These are phyloP conservation scores for Cyphellophora attinorum DNA, from an alignment of 2,329 filamentous ascomycete species.

Conservation along the genomic window DNA sequence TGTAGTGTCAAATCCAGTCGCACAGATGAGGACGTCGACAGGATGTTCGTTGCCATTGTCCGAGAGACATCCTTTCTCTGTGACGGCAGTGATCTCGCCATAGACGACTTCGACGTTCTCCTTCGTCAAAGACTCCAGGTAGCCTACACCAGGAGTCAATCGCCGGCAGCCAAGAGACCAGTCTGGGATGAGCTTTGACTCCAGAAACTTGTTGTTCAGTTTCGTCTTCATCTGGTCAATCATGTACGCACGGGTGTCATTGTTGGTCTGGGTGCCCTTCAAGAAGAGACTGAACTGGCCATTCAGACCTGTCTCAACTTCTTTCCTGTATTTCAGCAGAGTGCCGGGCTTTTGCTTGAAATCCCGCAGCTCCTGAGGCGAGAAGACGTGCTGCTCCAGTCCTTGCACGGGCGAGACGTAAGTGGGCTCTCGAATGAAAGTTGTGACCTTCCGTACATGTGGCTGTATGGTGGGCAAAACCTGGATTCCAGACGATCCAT, in stretches of 20 bases:
- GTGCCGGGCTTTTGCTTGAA: slow-evolving; percentile 13
- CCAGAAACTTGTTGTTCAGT: slow-evolving; percentile 11
- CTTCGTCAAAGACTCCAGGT: slow-evolving; percentile 15
- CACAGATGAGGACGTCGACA: slow-evolving; percentile 26
- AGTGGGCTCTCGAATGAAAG: slow-evolving; percentile 15
- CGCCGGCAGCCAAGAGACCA: slow-evolving; percentile 16
- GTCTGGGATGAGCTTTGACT: slow-evolving; percentile 15
- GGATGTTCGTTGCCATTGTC: slow-evolving; percentile 21
- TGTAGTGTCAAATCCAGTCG: slow-evolving; percentile 26
- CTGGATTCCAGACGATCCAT: slow-evolving; percentile 30
- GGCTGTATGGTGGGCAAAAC: slow-evolving; percentile 25
- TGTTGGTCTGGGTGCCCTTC: slow-evolving; percentile 7
- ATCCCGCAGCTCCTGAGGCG: slow-evolving; percentile 9
- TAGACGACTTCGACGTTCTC: slow-evolving; percentile 17
- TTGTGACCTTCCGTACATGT: slow-evolving; percentile 23
- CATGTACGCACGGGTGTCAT: slow-evolving; percentile 9
- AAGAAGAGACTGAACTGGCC: slow-evolving; percentile 14
- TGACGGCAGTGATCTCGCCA: slow-evolving; percentile 12
- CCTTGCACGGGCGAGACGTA: slow-evolving; percentile 11
- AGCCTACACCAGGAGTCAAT: slow-evolving; percentile 13
- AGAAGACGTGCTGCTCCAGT: slow-evolving; percentile 17
- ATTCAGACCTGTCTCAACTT: slow-evolving; percentile 15
- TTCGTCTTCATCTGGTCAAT: slow-evolving; percentile 15
- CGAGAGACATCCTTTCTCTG: slow-evolving; percentile 10
- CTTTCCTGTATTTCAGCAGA: slow-evolving; percentile 10